Evolutionary conservation across 495 filamentous ascomycete genomes (phyloP).

Genomic region (Talaromyces nanjingensis): DNA sequence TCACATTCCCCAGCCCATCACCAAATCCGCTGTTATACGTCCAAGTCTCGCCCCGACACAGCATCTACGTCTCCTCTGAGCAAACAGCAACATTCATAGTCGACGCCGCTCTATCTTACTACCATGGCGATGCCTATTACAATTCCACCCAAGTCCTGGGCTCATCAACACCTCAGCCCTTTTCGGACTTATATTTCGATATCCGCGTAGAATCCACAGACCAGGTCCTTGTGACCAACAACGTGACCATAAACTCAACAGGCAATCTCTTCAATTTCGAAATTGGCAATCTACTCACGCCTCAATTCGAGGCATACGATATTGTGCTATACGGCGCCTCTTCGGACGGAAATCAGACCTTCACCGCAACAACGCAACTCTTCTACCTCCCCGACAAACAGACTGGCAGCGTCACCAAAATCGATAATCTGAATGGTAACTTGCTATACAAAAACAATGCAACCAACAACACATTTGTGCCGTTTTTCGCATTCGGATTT

Average conservation of each 20-base stretch:
- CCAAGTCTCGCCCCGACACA: slow-evolving; percentile 48
- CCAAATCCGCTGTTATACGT: slow-evolving; percentile 43
- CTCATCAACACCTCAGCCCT: not conserved
- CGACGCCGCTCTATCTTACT: slow-evolving; percentile 44
- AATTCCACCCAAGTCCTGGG: slow-evolving; percentile 15
- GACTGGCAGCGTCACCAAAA: slow-evolving; percentile 50
- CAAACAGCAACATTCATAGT: slow-evolving; percentile 47
- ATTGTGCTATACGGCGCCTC: slow-evolving; percentile 14
- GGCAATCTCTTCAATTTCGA: slow-evolving; percentile 34
- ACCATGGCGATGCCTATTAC: slow-evolving; percentile 33
- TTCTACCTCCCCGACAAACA: slow-evolving; percentile 47
- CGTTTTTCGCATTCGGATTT: slow-evolving; percentile 53
- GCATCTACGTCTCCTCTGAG: slow-evolving; percentile 50
- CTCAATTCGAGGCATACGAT: slow-evolving; percentile 35
- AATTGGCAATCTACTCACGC: slow-evolving; percentile 29
- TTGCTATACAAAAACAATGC: slow-evolving; percentile 30
- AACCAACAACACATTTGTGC: slow-evolving; percentile 23
- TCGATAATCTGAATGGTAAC: slow-evolving; percentile 52
- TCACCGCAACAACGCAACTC: slow-evolving; percentile 35
- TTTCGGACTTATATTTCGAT: slow-evolving; percentile 2
- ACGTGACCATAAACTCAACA: slow-evolving; percentile 37
- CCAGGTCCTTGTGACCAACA: slow-evolving; percentile 14
- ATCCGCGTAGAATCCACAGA: slow-evolving; percentile 7
- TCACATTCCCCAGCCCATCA: slow-evolving; percentile 31
- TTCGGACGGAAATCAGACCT: slow-evolving; percentile 28